A percentile compares a stretch with the other conserved stretches of the same genome.
Evolutionary conservation across 192 early-diverging fungal genomes (phyloP).

Genomic region (Podila epigama): DNA sequence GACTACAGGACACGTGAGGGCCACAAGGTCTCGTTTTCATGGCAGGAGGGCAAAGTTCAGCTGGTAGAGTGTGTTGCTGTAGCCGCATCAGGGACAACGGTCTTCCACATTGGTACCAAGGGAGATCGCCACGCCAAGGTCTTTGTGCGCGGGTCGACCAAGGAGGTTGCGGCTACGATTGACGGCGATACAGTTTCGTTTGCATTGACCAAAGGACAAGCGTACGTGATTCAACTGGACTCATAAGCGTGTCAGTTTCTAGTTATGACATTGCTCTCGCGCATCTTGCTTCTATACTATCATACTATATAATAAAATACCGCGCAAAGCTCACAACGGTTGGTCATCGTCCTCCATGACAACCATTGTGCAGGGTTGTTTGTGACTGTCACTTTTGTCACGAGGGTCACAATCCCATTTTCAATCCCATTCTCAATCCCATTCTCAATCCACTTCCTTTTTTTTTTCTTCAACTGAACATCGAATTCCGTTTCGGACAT

Average conservation of each 20-base stretch:
- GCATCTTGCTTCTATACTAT: no score
- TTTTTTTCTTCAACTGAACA: background rate
- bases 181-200: constrained; percentile 10
- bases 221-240: constrained; percentile 25
- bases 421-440: background rate
- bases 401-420: no score
- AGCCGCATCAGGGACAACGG: constrained; percentile 1
- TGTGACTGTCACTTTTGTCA: no score
- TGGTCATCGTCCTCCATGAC: no score
- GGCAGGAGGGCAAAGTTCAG: constrained; percentile 12
- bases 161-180: background rate
- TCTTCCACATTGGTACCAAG: constrained; percentile 14
- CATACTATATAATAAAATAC: no score
- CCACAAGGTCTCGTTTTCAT: constrained; percentile 7
- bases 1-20: constrained; percentile 33
- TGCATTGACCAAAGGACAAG: constrained; percentile 22
- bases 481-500: no score
- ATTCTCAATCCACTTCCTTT: background rate
- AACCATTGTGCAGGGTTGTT: no score
- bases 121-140: constrained; percentile 2
- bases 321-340: no score
- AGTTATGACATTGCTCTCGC: no score
- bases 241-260: no score
- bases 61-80: background rate
- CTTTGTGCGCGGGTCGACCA: background rate